Conservation (phyloP, 306 rosid species). For the Inga leiocalycina region DNA sequence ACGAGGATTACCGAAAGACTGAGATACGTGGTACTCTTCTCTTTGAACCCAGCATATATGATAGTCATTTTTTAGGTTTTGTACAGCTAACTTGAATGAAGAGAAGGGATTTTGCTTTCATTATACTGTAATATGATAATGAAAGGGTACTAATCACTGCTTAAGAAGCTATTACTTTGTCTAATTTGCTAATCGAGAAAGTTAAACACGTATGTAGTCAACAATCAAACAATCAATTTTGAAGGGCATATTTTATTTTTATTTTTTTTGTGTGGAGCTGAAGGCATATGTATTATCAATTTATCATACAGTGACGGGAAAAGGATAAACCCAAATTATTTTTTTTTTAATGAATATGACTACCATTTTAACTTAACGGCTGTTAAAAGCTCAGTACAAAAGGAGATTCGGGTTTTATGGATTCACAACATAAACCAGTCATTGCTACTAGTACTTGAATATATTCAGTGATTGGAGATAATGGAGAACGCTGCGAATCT, state of each 20-base stretch:
- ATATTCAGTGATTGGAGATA: neutral
- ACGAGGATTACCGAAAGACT: neutral
- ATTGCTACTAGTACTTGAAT: neutral
- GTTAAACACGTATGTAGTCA: neutral
- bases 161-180: neutral
- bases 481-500: constrained; percentile 1
- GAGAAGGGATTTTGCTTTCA: neutral
- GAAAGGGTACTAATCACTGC: neutral
- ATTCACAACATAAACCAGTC: neutral
- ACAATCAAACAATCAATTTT: neutral
- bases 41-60: neutral
- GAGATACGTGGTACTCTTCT: neutral
- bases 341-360: neutral
- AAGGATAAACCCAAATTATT: neutral
- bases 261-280: neutral
- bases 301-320: neutral
- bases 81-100: neutral
- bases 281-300: neutral
- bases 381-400: neutral
- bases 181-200: neutral
- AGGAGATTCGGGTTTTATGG: neutral
- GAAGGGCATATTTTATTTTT: neutral
- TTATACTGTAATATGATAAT: neutral
- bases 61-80: neutral
- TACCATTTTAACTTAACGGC: neutral